Conservation (phyloP, 148 eudicot genomes). For the Vaccinium myrtillus region DNA sequence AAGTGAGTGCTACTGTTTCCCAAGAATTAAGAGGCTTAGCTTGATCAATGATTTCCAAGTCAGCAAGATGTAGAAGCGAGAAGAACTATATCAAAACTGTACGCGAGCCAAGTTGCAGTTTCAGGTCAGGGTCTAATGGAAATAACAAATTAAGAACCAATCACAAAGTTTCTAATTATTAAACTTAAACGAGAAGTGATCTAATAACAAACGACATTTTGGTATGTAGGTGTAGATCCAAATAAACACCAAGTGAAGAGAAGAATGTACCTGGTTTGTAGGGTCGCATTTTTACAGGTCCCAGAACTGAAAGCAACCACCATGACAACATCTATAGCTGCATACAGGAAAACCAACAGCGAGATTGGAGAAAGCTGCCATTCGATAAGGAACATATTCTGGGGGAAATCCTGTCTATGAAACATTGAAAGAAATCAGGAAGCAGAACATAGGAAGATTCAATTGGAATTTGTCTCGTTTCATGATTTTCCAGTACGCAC, state of each 20-base stretch:
- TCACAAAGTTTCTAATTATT: neutral
- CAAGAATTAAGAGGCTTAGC: neutral
- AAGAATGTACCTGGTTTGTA: constrained; percentile 10
- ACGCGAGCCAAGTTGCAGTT: too few relatives aligned
- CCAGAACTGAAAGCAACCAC: constrained; percentile 49
- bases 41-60: constrained; percentile 65
- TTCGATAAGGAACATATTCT: constrained; percentile 64
- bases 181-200: neutral
- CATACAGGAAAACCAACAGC: constrained; percentile 81
- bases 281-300: constrained; percentile 44
- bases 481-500: constrained; percentile 62
- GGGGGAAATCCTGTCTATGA: constrained; percentile 88
- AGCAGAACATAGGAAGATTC: constrained; percentile 60
- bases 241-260: neutral
- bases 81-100: constrained; percentile 52
- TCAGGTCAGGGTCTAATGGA: too few relatives aligned
- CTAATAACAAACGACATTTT: neutral
- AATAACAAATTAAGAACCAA: neutral
- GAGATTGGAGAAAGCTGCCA: constrained; percentile 56
- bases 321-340: constrained; percentile 61
- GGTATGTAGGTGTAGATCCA: neutral
- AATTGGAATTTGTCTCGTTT: constrained; percentile 67
- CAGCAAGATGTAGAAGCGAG: constrained; percentile 59
- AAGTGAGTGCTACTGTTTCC: neutral
- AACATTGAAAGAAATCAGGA: constrained; percentile 61